Conservation (phyloP, 768 basidiomycete species). For the Plicaturopsis crispa region DNA sequence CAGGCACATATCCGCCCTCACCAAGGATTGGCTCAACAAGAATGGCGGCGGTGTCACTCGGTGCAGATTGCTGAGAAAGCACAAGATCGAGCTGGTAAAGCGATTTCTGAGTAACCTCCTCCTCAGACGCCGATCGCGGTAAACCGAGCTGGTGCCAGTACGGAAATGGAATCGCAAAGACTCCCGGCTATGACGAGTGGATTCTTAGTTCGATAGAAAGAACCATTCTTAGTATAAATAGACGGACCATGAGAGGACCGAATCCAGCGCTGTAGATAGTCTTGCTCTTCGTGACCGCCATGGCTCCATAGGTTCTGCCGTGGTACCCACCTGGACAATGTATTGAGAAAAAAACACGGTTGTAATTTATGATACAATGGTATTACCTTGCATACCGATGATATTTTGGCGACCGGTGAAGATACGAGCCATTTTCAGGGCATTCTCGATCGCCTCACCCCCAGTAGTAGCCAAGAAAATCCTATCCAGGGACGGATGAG, state of each 20-base stretch:
- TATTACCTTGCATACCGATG: conserved; percentile 79
- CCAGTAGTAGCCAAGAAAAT: conserved; percentile 99
- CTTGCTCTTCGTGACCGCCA: conserved; percentile 92
- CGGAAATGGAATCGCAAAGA: conserved; percentile 76
- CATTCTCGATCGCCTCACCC: conserved; percentile 85
- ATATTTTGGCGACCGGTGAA: conserved; percentile 82
- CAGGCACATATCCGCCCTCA: conserved; percentile 93
- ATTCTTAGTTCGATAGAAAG: conserved; percentile 3
- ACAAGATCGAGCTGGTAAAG: conserved; percentile 80
- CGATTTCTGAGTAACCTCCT: conserved; percentile 52
- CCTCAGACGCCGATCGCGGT: conserved; percentile 43
- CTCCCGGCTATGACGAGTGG: conserved; percentile 56
- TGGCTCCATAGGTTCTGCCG: conserved; percentile 88
- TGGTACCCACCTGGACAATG: conserved; percentile 62
- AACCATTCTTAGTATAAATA: background rate
- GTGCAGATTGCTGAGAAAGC: conserved; percentile 71
- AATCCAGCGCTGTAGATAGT: conserved; percentile 79
- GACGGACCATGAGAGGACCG: conserved; percentile 74
- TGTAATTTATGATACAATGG: background rate
- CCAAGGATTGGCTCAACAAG: conserved; percentile 90
- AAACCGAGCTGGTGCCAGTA: conserved; percentile 86
- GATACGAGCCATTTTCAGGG: conserved; percentile 79
- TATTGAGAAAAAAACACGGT: background rate
- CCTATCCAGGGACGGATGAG: conserved; percentile 81
- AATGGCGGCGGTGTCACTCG: conserved; percentile 88